These are phyloP conservation scores for Jatropha multifida DNA, from an alignment of 441 rosid genomes.

Conservation along the genomic window DNA sequence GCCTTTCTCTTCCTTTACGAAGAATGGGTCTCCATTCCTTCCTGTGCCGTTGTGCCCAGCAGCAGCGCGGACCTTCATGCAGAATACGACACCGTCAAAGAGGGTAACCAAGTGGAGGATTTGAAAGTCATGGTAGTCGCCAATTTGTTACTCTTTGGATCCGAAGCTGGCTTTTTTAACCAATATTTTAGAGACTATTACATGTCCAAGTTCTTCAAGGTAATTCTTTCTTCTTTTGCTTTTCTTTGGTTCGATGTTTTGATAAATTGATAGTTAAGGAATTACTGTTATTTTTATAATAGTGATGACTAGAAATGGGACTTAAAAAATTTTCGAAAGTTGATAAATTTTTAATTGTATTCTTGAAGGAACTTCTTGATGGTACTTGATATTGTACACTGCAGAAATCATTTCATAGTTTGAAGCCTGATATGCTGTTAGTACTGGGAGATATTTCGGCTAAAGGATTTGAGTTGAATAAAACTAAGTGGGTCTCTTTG, in stretches of 20 bases:
- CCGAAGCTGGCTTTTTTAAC: slow-evolving; percentile 39
- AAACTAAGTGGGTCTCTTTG: slow-evolving; percentile 47
- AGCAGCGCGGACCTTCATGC: neutral
- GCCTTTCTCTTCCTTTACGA: slow-evolving; percentile 33
- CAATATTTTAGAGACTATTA: slow-evolving; percentile 49
- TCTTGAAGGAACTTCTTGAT: neutral
- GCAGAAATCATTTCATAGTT: slow-evolving; percentile 43
- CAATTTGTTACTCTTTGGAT: slow-evolving; percentile 46
- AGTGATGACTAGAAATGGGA: neutral
- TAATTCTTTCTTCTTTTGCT: slow-evolving; percentile 8
- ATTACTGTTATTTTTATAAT: neutral
- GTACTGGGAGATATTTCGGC: slow-evolving; percentile 66
- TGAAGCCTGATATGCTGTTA: slow-evolving; percentile 64
- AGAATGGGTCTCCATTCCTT: slow-evolving; percentile 50
- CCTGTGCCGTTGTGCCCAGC: slow-evolving; percentile 38
- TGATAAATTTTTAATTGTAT: neutral
- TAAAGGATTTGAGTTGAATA: slow-evolving; percentile 42
- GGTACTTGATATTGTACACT: neutral
- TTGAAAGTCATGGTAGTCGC: slow-evolving; percentile 60
- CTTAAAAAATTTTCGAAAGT: neutral
- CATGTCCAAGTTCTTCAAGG: slow-evolving; percentile 59
- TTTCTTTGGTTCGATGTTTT: neutral
- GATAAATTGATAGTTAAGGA: neutral
- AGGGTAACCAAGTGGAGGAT: slow-evolving; percentile 26
- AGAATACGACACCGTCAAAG: slow-evolving; percentile 14